Evolutionary conservation across 345 rosid genomes (phyloP), one percentile per base, ranked within the genome.

Genomic region (Eucalyptus sp.): DNA sequence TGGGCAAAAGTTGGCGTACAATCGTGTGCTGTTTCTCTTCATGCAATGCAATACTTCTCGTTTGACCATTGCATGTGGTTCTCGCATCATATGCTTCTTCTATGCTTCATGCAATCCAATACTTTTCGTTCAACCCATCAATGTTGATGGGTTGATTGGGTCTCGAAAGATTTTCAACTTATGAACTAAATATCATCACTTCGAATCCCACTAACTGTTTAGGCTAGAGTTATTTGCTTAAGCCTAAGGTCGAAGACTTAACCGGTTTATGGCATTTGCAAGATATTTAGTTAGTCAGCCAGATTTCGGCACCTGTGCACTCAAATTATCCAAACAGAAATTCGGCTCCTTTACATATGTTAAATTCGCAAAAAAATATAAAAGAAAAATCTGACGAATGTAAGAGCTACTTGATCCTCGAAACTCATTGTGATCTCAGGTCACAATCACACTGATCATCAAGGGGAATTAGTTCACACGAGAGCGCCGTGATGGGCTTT

Each of bases 221-320:
- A 5, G 81, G 44, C 44, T 37, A 17, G 7, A 41, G 13, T 68
- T 68, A 9, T 11, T 43, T 10, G 25, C 7, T 37, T 37, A 71
- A 11, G 13, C 46, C 25, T 18, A 18, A 71, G 7, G 2, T 11
- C 81, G 10, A 71, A 71, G 24, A 71, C 1, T 37, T 33, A 29
- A 64, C 5, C 3, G 0, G 8, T 64, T 29, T n/a, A 64, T n/a
- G 37, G 3, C 2, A 37, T n/a, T 64, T 7, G 18, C 17, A 64
- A 13, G 71, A 5, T 7, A 3, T 29, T 64, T 29, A 64, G 9
- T 29, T 29, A 64, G 33, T n/a, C 18, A 9, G 37, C 18, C 5
- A 1, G 16, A 7, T 64, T 29, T 64, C n/a, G 0, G 31, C 4
- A 64, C 18, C 37, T 0, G 5, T 14, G 37, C 37, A 4, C 17